phyloP scores from a whole-genome alignment of 257 asterid species.

The Solanum corneliomulleri region DNA sequence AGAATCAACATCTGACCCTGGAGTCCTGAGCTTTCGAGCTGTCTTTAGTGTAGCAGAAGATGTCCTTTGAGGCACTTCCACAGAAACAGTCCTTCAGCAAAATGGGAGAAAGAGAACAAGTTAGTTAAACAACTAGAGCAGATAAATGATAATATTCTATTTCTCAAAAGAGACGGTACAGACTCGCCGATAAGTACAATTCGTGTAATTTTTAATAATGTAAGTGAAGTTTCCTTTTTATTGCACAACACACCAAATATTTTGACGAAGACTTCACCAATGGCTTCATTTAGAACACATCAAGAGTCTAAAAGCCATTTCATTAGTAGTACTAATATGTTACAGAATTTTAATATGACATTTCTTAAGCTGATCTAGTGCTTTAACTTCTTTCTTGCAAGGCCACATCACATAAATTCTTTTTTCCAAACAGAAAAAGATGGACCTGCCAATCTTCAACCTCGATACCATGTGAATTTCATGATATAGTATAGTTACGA shows the following conservation, averaged over 20 bases:
- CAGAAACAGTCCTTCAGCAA: conserved; percentile 34
- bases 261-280: neutral
- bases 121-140: neutral
- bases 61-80: conserved; percentile 46
- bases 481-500: neutral
- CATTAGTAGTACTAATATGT: neutral
- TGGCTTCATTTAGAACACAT: neutral
- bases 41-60: conserved; percentile 41
- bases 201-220: neutral
- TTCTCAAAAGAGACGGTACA: neutral
- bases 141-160: no score
- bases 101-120: neutral
- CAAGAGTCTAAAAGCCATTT: neutral
- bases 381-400: neutral
- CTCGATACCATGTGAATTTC: neutral
- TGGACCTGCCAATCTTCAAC: neutral
- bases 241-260: neutral
- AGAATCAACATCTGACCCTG: conserved; percentile 30
- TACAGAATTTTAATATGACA: neutral
- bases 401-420: neutral
- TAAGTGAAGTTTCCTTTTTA: neutral
- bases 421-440: neutral
- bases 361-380: neutral
- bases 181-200: neutral
- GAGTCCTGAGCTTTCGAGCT: conserved; percentile 36